Conservation (phyloP, 2,329 filamentous ascomycete genomes). For the Colletotrichum spaethianum region DNA sequence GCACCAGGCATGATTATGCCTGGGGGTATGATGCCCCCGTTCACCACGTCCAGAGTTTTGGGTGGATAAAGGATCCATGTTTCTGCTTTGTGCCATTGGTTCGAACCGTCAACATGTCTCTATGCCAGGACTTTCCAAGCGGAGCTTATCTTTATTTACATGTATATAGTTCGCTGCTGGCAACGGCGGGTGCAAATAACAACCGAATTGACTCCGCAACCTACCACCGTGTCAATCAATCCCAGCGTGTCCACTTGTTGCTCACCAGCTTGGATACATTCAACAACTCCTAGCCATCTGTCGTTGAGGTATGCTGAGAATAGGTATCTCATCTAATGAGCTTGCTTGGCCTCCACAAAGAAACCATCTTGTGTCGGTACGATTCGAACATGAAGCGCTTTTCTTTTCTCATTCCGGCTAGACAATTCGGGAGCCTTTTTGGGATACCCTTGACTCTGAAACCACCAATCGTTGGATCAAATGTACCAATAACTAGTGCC, state of each 20-base stretch:
- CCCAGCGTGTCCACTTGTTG: background rate
- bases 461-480: background rate
- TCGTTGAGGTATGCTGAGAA: background rate
- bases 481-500: no score
- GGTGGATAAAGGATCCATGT: background rate
- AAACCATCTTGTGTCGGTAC: slow-evolving; percentile 46
- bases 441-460: slow-evolving; percentile 1
- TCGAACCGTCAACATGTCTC: background rate
- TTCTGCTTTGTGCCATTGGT: background rate
- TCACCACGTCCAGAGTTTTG: background rate
- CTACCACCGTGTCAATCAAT: background rate
- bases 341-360: slow-evolving; percentile 46
- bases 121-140: no score
- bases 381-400: slow-evolving; percentile 43
- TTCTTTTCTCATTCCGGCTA: slow-evolving; percentile 29
- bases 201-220: slow-evolving; percentile 11
- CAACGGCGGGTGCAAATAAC: slow-evolving; percentile 24
- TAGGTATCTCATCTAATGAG: slow-evolving; percentile 38
- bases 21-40: background rate
- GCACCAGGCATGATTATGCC: background rate
- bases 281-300: rapidly evolving
- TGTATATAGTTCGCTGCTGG: slow-evolving; percentile 34
- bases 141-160: background rate
- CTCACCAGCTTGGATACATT: background rate
- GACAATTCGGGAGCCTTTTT: slow-evolving; percentile 27